phyloP scores from a whole-genome alignment of 176 grass and related monocot genomes.

The Pontederia paniculata region DNA sequence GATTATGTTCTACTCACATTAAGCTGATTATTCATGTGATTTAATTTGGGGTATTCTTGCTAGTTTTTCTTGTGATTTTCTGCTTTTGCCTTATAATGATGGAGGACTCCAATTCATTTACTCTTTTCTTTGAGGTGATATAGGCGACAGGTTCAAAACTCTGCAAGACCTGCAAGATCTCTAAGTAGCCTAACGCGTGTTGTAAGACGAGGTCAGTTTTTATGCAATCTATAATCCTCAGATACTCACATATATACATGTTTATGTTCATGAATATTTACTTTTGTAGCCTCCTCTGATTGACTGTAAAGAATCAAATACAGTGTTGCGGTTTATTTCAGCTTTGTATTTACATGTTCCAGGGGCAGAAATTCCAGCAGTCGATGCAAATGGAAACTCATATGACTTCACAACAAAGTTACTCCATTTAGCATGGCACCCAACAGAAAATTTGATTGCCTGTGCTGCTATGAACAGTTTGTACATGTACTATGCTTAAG shows the following conservation, averaged over 20 bases:
- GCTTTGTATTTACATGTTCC: slow-evolving; percentile 16
- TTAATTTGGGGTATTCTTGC: background rate
- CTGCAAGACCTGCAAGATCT: slow-evolving; percentile 52
- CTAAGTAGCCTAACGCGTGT: slow-evolving; percentile 43
- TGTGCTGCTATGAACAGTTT: slow-evolving; percentile 92
- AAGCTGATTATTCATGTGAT: too few species aligned
- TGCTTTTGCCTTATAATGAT: too few species aligned
- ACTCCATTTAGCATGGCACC: slow-evolving; percentile 95
- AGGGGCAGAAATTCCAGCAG: slow-evolving; percentile 46
- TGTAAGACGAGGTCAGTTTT: slow-evolving; percentile 52
- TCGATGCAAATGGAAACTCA: slow-evolving; percentile 62
- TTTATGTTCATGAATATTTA: background rate
- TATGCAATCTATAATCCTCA: background rate
- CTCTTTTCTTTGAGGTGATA: slow-evolving; percentile 11
- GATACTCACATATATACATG: too few species aligned
- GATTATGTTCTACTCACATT: too few species aligned
- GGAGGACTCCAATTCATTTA: background rate
- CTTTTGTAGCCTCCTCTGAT: background rate
- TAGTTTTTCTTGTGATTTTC: background rate
- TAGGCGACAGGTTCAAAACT: slow-evolving; percentile 58
- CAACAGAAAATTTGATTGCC: slow-evolving; percentile 69
- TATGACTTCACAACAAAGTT: slow-evolving; percentile 77
- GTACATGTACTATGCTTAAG: slow-evolving; percentile 94
- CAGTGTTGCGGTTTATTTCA: too few species aligned
- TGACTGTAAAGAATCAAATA: too few species aligned